A percentile compares a stretch with the other conserved stretches of the same genome.
These are phyloP conservation scores for Dalbergia oliveri DNA, from an alignment of 306 rosid species.

Conservation along the genomic window DNA sequence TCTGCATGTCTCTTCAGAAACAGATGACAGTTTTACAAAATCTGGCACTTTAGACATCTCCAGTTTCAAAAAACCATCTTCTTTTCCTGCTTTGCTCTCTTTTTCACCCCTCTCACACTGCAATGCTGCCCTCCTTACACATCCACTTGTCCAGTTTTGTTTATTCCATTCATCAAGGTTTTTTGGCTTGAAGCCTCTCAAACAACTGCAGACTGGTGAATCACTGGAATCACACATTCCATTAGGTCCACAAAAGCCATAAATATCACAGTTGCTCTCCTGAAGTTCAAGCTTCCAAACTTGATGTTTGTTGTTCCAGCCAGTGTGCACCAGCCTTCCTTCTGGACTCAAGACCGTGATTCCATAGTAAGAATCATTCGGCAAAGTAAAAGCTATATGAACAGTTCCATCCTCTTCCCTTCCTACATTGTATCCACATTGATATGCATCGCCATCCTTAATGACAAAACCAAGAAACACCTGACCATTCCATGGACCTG, in stretches of 20 bases:
- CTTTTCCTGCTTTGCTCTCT: not conserved
- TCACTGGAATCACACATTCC: constrained; percentile 41
- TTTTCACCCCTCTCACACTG: constrained; percentile 21
- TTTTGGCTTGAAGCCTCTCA: constrained; percentile 53
- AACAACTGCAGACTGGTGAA: constrained; percentile 48
- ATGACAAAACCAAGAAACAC: constrained; percentile 36
- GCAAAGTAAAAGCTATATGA: not conserved
- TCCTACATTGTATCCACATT: not conserved
- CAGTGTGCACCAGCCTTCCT: not conserved
- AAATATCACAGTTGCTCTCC: constrained; percentile 37
- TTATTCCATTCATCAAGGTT: constrained; percentile 44
- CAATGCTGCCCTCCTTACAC: constrained; percentile 42
- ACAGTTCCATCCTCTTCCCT: constrained; percentile 5
- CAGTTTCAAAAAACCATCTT: constrained; percentile 47
- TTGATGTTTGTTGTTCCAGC: not conserved
- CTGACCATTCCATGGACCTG: constrained; percentile 51
- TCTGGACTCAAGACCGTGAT: not conserved
- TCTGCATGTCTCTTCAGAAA: constrained; percentile 13
- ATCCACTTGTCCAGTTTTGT: constrained; percentile 50
- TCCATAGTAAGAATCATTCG: not conserved
- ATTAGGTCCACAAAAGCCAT: constrained; percentile 38
- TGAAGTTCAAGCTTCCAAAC: not conserved
- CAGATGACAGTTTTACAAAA: not conserved
- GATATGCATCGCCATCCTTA: not conserved
- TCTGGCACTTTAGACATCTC: constrained; percentile 53